Base-by-base conservation (phyloP, 345 rosid species). In the Capsella bursapastoris region DNA sequence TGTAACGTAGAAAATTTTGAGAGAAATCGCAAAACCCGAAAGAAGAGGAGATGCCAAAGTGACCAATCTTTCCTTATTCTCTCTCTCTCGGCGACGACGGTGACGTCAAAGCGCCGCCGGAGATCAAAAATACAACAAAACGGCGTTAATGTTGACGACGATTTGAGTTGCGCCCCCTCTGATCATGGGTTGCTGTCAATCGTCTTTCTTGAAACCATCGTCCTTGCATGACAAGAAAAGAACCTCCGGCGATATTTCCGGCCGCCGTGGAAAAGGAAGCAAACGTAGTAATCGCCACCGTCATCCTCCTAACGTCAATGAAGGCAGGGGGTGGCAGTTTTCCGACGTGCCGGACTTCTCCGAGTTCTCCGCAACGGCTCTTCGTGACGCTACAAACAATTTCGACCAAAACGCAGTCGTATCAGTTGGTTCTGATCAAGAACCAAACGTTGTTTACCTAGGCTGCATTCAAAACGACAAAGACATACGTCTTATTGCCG, bases 341-440 rank as follows among this genome's bases (percentile, higher is more conserved):
- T 81, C 74, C 3, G 83, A 65, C 62, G 74, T 74, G 8, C 83
- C 82, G 2, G 77, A 76, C 64, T 82, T 94, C 74, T 65, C 78
- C 8, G 96, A 89, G 91, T 93, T 87, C 84, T 86, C 93, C 0
- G 80, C 85, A 3, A 77, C 86, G 15, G 98, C 88, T 73, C 87
- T 94, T 28, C 88, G 83, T 71, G 82, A 88, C 13, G 98, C 98
- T 18, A 94, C 98, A 27, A 85, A 86, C 73, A 84, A 90, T 82
- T 94, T 91, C 80, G 78, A 86, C 86, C 22, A 89, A 61, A 90
- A 94, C 51, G 81, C 77, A 16, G 83, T 94, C 72, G 88, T 91
- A 0, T 94, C 96, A 2, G 93, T 83, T 82, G 80, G 87, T 78
- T 87, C 93, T 10, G 96, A 86, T 31, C 89, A 87, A 78, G 86